Conservation (phyloP, 179 eudicot species). For the Sideroxylon spinosum region DNA sequence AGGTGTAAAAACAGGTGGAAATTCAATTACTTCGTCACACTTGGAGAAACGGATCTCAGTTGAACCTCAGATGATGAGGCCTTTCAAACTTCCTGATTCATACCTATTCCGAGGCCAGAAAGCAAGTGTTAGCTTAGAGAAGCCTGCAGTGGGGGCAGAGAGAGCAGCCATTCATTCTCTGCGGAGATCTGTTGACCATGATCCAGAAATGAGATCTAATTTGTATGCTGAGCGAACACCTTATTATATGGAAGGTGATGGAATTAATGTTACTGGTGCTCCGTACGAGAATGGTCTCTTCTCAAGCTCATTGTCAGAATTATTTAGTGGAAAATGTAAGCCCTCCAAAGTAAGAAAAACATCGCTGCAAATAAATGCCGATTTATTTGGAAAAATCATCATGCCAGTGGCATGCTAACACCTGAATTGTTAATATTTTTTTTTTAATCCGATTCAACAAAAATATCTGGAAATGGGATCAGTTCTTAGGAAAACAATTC, state of each 20-base stretch:
- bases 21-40: slow-evolving; percentile 38
- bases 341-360: neutral
- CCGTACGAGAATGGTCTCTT: slow-evolving; percentile 61
- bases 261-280: slow-evolving; percentile 30
- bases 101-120: slow-evolving; percentile 31
- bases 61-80: slow-evolving; percentile 35
- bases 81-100: slow-evolving; percentile 31
- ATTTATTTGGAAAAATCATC: neutral
- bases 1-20: slow-evolving; percentile 34
- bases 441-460: neutral
- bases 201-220: slow-evolving; percentile 30
- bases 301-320: slow-evolving; percentile 66
- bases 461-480: neutral
- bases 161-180: slow-evolving; percentile 42
- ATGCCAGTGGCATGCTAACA: neutral
- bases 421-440: slow-evolving; percentile 2
- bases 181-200: slow-evolving; percentile 37
- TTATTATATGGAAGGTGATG: slow-evolving; percentile 28
- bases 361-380: too few relatives aligned
- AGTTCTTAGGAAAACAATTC: neutral
- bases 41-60: slow-evolving; percentile 31
- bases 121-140: slow-evolving; percentile 35
- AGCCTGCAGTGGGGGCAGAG: slow-evolving; percentile 44
- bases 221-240: slow-evolving; percentile 29
- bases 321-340: slow-evolving; percentile 60